Conservation (phyloP, 768 basidiomycete genomes). For the Tubosaeta sp. region DNA sequence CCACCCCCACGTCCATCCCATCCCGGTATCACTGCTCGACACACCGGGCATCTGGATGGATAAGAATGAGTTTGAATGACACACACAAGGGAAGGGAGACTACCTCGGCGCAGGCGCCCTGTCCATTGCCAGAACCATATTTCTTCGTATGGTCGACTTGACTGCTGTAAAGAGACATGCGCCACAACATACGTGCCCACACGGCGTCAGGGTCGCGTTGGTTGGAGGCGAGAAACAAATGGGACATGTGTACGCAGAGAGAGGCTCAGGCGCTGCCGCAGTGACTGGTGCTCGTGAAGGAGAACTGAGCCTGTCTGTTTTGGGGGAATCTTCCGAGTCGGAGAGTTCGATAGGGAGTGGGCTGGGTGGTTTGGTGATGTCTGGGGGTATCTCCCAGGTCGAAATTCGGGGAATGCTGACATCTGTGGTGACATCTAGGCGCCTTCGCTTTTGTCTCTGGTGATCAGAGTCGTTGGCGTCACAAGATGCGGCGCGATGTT, state of each 20-base stretch:
- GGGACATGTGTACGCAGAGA: conserved; percentile 70
- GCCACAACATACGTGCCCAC: conserved; percentile 78
- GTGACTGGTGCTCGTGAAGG: background rate
- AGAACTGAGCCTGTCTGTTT: background rate
- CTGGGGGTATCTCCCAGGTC: conserved; percentile 20
- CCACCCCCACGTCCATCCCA: conserved; percentile 73
- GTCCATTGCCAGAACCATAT: conserved; percentile 30
- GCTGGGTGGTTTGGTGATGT: background rate
- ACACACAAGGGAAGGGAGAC: conserved; percentile 5
- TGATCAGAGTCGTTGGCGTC: background rate
- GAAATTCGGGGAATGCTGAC: conserved; percentile 9
- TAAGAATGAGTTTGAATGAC: background rate
- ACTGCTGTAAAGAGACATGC: conserved; percentile 71
- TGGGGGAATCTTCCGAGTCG: background rate
- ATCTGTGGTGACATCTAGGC: conserved; percentile 5
- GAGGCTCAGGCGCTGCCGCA: conserved; percentile 22
- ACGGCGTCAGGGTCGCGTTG: conserved; percentile 73
- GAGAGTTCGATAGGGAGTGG: conserved; percentile 3
- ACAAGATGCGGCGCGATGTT: conserved; percentile 3
- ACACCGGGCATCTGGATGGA: conserved; percentile 57
- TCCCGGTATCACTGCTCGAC: conserved; percentile 58
- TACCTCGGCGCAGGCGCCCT: conserved; percentile 38
- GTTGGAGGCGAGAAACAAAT: conserved; percentile 76
- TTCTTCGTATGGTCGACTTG: conserved; percentile 55
- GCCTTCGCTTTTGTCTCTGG: conserved; percentile 15